Evolutionary conservation across 148 eudicot species (phyloP).

Genomic region (Camellia granthamiana): DNA sequence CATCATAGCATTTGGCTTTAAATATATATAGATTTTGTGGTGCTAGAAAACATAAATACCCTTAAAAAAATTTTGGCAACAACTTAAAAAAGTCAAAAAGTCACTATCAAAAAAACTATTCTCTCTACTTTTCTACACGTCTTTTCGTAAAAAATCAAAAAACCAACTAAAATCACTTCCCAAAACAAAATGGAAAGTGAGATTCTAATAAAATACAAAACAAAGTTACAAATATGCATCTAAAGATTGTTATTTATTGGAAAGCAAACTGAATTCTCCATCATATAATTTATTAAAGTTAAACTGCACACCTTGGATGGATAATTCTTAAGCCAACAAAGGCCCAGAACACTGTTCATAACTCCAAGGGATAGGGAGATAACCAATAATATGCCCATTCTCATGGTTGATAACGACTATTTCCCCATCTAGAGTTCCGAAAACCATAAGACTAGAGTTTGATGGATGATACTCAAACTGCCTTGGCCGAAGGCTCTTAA

Average conservation of each 20-base stretch:
- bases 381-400: conserved; percentile 41
- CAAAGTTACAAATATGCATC: background rate
- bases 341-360: conserved; percentile 58
- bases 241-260: background rate
- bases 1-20: background rate
- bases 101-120: too few relatives aligned
- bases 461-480: conserved; percentile 88
- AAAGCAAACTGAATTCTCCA: background rate
- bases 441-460: conserved; percentile 65
- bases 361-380: conserved; percentile 44
- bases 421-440: conserved; percentile 83
- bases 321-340: conserved; percentile 76
- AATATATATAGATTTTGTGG: background rate
- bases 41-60: background rate
- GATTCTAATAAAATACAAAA: background rate
- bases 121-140: too few relatives aligned
- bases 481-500: conserved; percentile 58
- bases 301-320: conserved; percentile 61
- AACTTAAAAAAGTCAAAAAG: too few relatives aligned
- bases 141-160: too few relatives aligned
- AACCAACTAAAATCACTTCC: too few relatives aligned
- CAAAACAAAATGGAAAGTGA: background rate
- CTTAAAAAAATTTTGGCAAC: background rate
- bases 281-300: background rate
- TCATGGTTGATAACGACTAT: conserved; percentile 76